A percentile compares a stretch with the other conserved stretches of the same genome.
Conservation (phyloP, 1,284 basidiomycete genomes). For the Fomitiporia mediterranea region DNA sequence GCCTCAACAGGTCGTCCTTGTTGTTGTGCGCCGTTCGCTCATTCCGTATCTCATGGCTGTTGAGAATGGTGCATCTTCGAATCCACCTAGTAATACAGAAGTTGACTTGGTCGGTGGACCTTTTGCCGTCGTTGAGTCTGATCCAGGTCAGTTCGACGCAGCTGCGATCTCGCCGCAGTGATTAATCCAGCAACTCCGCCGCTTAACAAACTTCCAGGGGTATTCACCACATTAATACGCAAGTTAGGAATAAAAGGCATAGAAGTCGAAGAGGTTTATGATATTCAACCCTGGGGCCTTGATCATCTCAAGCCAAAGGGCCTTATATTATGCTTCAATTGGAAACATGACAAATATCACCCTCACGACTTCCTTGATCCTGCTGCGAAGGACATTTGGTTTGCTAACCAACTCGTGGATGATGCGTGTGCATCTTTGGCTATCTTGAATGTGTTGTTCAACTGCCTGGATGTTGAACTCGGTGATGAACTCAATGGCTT, state of each 20-base stretch:
- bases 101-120: conserved; percentile 49
- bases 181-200: background rate
- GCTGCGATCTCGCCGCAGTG: too few species aligned
- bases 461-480: conserved; percentile 47
- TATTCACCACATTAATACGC: conserved; percentile 53
- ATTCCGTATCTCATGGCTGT: background rate
- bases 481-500: conserved; percentile 43
- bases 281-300: conserved; percentile 56
- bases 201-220: conserved; percentile 32
- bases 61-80: conserved; percentile 1
- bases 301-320: conserved; percentile 51
- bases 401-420: conserved; percentile 61
- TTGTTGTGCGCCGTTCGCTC: background rate
- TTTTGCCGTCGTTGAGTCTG: conserved; percentile 59
- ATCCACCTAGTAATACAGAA: background rate
- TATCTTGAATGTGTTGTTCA: conserved; percentile 54
- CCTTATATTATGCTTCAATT: conserved; percentile 58
- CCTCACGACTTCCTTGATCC: conserved; percentile 47
- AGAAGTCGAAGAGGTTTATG: conserved; percentile 54
- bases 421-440: conserved; percentile 61
- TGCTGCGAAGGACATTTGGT: conserved; percentile 53
- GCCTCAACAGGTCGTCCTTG: background rate
- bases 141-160: conserved; percentile 41
- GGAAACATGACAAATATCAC: conserved; percentile 43
- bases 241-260: conserved; percentile 46